Evolutionary conservation across 1,284 basidiomycete species (phyloP).

Genomic region (Puccinia coronata): DNA sequence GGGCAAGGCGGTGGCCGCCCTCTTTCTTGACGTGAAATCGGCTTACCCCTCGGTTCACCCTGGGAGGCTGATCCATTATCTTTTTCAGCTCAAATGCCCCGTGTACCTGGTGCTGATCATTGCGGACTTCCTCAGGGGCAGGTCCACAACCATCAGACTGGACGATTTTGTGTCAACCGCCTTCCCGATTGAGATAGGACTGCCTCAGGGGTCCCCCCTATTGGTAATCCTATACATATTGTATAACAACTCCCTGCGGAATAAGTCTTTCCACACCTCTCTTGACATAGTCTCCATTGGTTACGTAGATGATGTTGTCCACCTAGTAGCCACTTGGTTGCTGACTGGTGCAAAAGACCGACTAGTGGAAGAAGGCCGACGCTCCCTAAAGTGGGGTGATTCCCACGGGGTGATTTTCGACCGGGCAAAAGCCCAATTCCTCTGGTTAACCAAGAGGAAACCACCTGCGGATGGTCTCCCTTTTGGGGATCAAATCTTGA

Average conservation of each 20-base stretch:
- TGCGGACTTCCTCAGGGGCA: background rate
- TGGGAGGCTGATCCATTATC: background rate
- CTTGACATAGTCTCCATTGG: background rate
- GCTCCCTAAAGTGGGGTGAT: background rate
- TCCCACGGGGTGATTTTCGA: background rate
- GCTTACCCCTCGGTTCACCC: conserved; percentile 10
- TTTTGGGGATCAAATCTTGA: background rate
- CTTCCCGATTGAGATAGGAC: background rate
- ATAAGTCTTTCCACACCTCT: background rate
- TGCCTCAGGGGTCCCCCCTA: conserved; percentile 8
- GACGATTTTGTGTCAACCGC: background rate
- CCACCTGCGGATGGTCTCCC: background rate
- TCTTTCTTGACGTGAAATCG: conserved; percentile 2
- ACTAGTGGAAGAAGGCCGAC: background rate
- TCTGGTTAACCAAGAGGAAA: background rate
- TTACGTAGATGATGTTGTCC: conserved; percentile 11
- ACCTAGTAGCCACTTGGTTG: background rate
- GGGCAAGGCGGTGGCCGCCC: background rate
- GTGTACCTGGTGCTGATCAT: background rate
- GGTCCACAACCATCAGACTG: background rate
- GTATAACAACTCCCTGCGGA: background rate
- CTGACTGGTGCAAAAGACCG: background rate
- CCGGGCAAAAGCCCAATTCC: background rate
- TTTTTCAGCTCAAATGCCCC: background rate
- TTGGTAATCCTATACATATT: conserved; percentile 11